Percentiles rank a stretch among this genome's conserved stretches.
Conservation (phyloP, 495 filamentous ascomycete species). For the Hyaloscypha hepaticicola region DNA sequence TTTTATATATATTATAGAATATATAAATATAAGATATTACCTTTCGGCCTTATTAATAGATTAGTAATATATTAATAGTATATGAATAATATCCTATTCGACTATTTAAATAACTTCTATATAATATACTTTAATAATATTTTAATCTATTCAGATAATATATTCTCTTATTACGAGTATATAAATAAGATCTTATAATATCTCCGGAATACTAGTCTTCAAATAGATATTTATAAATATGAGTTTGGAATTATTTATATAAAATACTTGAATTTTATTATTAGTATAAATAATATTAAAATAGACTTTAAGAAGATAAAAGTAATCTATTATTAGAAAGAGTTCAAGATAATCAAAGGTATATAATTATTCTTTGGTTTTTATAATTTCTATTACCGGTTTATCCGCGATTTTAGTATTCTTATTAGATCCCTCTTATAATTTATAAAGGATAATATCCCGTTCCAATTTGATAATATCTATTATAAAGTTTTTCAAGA, state of each 20-base stretch:
- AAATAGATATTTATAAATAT: slow-evolving; percentile 28
- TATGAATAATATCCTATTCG: slow-evolving; percentile 32
- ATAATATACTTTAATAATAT: slow-evolving; percentile 39
- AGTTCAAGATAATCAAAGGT: background rate
- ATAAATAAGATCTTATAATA: background rate
- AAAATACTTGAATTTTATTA: slow-evolving; percentile 33
- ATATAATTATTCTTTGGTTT: slow-evolving; percentile 24
- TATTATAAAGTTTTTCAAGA: background rate
- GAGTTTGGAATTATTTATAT: slow-evolving; percentile 30
- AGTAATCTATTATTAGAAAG: slow-evolving; percentile 18
- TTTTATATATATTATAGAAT: slow-evolving; percentile 33
- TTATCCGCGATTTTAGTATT: slow-evolving; percentile 26
- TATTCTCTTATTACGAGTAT: slow-evolving; percentile 3
- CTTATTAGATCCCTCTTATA: no score
- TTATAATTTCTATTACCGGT: slow-evolving; percentile 24
- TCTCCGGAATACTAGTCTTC: background rate
- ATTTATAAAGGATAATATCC: slow-evolving; percentile 15
- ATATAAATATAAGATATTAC: slow-evolving; percentile 36
- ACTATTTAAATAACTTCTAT: slow-evolving; percentile 29
- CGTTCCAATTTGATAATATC: background rate
- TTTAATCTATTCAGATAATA: slow-evolving; percentile 32
- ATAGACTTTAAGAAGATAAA: slow-evolving; percentile 18
- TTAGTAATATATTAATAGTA: slow-evolving; percentile 33
- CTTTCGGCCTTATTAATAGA: slow-evolving; percentile 35
- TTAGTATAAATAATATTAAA: slow-evolving; percentile 28